These are phyloP conservation scores for Dactylonectria estremocensis DNA, from an alignment of 2,329 filamentous ascomycete genomes.

Conservation along the genomic window DNA sequence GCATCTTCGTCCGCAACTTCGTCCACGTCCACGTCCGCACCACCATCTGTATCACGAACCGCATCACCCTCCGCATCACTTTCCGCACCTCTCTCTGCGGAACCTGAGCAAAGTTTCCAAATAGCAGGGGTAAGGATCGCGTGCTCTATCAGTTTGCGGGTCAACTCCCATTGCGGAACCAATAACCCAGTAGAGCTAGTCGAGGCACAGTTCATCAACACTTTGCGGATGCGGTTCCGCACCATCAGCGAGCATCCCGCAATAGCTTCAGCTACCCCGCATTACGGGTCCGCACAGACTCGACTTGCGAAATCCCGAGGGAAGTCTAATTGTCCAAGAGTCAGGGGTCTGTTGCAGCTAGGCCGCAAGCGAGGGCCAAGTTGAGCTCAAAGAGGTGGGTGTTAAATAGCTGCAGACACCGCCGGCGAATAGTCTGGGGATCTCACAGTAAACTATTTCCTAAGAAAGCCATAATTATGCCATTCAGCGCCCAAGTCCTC, in stretches of 20 bases:
- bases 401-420: constrained; percentile 18
- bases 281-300: constrained; percentile 36
- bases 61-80: background rate
- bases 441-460: background rate
- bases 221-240: constrained; percentile 29
- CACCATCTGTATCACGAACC: background rate
- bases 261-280: constrained; percentile 17
- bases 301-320: no score
- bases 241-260: background rate
- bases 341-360: no score
- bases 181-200: background rate
- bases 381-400: background rate
- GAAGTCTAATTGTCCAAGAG: no score
- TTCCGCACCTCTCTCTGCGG: background rate
- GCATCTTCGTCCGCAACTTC: background rate
- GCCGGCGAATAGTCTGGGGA: background rate
- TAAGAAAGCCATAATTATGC: constrained; percentile 31
- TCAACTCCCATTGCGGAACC: background rate
- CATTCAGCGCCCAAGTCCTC: constrained; percentile 33
- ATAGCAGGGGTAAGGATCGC: background rate
- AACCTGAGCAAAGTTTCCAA: background rate
- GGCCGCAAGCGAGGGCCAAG: background rate
- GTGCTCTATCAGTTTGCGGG: constrained; percentile 3
- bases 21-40: no score
- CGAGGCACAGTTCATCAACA: background rate